phyloP scores from a whole-genome alignment of 768 basidiomycete species.

The Podaxis sp. region DNA sequence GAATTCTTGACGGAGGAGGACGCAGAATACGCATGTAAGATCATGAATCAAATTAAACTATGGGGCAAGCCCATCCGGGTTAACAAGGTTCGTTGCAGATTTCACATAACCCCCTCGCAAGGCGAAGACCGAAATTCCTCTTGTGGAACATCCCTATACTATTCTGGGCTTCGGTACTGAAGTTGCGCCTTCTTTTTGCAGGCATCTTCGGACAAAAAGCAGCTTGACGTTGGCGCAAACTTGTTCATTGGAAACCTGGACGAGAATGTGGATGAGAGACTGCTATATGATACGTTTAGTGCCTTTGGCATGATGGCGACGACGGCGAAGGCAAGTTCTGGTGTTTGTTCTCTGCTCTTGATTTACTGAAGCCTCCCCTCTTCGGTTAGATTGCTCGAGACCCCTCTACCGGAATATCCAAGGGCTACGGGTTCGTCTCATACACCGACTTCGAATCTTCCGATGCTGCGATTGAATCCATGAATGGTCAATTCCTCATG shows the following conservation, averaged over 20 bases:
- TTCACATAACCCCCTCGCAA: slow-evolving; percentile 5
- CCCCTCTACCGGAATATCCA: slow-evolving; percentile 76
- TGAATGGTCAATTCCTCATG: slow-evolving; percentile 98
- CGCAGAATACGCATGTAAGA: slow-evolving; percentile 99
- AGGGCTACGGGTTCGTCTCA: slow-evolving; percentile 96
- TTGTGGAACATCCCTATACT: neutral
- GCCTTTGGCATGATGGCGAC: slow-evolving; percentile 93
- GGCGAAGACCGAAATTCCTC: neutral
- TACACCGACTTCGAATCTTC: slow-evolving; percentile 98
- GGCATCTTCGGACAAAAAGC: slow-evolving; percentile 98
- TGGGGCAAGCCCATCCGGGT: slow-evolving; percentile 99
- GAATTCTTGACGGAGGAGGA: slow-evolving; percentile 99
- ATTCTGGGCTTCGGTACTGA: slow-evolving; percentile 12
- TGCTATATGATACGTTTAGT: slow-evolving; percentile 93
- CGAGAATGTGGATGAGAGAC: slow-evolving; percentile 89
- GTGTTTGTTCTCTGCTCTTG: slow-evolving; percentile 8
- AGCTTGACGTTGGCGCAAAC: slow-evolving; percentile 96
- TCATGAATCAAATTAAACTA: slow-evolving; percentile 99
- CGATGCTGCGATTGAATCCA: slow-evolving; percentile 92
- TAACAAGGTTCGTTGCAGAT: slow-evolving; percentile 75
- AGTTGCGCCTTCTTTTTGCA: slow-evolving; percentile 24
- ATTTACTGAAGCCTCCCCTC: slow-evolving; percentile 1
- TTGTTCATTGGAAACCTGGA: slow-evolving; percentile 95
- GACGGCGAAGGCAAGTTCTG: slow-evolving; percentile 71
- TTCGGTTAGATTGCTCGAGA: slow-evolving; percentile 81